Evolutionary conservation across 768 basidiomycete genomes (phyloP), one percentile per base, ranked within the genome.

Genomic region (Kwoniella bestiolae): DNA sequence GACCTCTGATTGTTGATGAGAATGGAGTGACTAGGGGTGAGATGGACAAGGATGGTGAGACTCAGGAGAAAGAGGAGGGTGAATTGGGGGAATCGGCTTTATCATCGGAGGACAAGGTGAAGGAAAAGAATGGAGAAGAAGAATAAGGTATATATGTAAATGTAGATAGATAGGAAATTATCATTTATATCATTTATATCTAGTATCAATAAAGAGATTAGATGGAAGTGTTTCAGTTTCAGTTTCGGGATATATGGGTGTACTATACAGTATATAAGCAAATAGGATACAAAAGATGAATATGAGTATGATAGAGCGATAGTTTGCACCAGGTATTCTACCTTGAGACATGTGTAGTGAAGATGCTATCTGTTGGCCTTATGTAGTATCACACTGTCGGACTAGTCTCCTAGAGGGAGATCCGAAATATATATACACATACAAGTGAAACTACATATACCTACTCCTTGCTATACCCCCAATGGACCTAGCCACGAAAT

Each of bases 381-480:
- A n/a, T n/a, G n/a, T n/a, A n/a, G n/a, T n/a, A n/a, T n/a, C n/a
- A n/a, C n/a, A n/a, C n/a, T n/a, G n/a, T n/a, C n/a, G n/a, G n/a
- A n/a, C n/a, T n/a, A n/a, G n/a, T n/a, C n/a, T n/a, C n/a, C n/a
- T n/a, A n/a, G n/a, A n/a, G n/a, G n/a, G n/a, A n/a, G n/a, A n/a
- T n/a, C n/a, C n/a, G n/a, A n/a, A n/a, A n/a, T n/a, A n/a, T n/a
- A 35, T 38, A 9, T 26, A 56, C 18, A 56, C 26, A 21, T 21
- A 34, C 14, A 34, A 21, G 18, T 14, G 12, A 12, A 56, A 29
- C 57, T 29, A 45, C 44, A 55, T 50, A 46, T 65, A 65, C 46
- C 63, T 47, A 56, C 71, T 74, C 25, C 67, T 52, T 31, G 72
- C 65, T 6, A 73, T 9, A 51, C 75, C 75, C 9, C 34, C 35